These are phyloP conservation scores for Aspergillus campestris DNA, from an alignment of 495 filamentous ascomycete genomes.

Conservation along the genomic window DNA sequence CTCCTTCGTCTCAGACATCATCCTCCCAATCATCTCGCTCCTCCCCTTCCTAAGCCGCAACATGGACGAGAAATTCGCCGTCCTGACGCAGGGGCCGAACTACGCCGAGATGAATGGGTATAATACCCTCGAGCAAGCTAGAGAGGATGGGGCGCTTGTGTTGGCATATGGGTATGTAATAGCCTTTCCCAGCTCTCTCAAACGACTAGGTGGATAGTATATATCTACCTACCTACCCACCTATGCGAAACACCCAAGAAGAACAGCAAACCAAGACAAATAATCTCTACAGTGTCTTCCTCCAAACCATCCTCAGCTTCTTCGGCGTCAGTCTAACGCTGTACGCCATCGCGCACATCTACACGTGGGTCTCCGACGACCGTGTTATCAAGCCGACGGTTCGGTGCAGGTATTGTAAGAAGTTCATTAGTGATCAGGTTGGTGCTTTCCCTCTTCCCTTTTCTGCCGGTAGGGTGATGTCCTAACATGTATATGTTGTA, in stretches of 20 bases:
- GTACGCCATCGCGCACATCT: slow-evolving; percentile 57
- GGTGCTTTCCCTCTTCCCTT: slow-evolving; percentile 3
- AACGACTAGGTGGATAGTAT: background rate
- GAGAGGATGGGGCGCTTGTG: slow-evolving; percentile 62
- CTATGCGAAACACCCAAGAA: no score
- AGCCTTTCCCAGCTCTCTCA: background rate
- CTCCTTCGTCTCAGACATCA: slow-evolving; percentile 62
- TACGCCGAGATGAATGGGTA: slow-evolving; percentile 43
- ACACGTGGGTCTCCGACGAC: slow-evolving; percentile 52
- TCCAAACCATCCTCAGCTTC: slow-evolving; percentile 60
- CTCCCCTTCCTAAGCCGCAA: slow-evolving; percentile 62
- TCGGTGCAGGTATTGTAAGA: slow-evolving; percentile 65
- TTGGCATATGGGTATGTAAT: slow-evolving; percentile 57
- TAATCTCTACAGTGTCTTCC: slow-evolving; percentile 40
- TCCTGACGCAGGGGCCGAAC: slow-evolving; percentile 49
- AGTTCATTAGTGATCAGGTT: slow-evolving; percentile 58
- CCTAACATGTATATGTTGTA: background rate
- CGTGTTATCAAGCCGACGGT: slow-evolving; percentile 63
- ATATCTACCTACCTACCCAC: no score
- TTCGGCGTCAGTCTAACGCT: slow-evolving; percentile 56
- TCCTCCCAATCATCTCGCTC: slow-evolving; percentile 60
- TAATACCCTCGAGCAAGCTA: slow-evolving; percentile 59
- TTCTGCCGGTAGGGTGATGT: no score
- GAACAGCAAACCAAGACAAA: no score
- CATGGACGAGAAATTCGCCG: slow-evolving; percentile 67